Base-by-base conservation (phyloP, 768 basidiomycete species). In the Macrocybe gigantea region DNA sequence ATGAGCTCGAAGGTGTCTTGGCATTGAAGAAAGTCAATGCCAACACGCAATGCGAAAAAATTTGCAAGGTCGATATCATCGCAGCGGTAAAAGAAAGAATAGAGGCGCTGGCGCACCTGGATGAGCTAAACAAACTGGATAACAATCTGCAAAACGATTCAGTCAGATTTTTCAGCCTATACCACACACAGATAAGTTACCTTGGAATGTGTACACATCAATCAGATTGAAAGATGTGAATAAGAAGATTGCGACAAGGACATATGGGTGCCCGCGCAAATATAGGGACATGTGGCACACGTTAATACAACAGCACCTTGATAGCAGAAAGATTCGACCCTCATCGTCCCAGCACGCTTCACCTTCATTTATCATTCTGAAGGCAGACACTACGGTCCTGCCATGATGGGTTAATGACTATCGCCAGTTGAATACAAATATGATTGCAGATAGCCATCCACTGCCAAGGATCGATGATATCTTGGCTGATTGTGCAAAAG, bases 391-490 rank as follows among this genome's bases (percentile, higher is more conserved):
- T 0, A 55, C 42, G 0, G 66, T 52, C 0, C 34, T 66, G 0
- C 70, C 67, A 0, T 53, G 62, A 0, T 70, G 67, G 66, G 66
- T 72, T 0, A 67, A 64, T 46, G 64, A 71, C 33, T 72, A 60
- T 47, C 49, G 59, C 0, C 36, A 53, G 6, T 41, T 72, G 1
- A 72, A 71, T 45, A 48, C 50, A 1, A 66, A 65, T 44, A 65
- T 60, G 0, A 48, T 68, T 0, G 47, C 56, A 4, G 66, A 70
- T 48, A 56, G 45, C 8, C 58, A 57, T 46, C 67, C 65, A 0
- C 45, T 71, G 13, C 66, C 62, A 0, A 38, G 50, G 0, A 45
- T 69, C 11, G 58, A 62, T 38, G 56, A 67, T n/a, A 69, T 71
- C 6, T 49, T 70, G 0, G 47, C 56, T 0, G 64, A 71, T 45